A percentile compares a stretch with the other conserved stretches of the same genome.
phyloP scores from a whole-genome alignment of 192 early-diverging fungal species.

The Podila horticola region DNA sequence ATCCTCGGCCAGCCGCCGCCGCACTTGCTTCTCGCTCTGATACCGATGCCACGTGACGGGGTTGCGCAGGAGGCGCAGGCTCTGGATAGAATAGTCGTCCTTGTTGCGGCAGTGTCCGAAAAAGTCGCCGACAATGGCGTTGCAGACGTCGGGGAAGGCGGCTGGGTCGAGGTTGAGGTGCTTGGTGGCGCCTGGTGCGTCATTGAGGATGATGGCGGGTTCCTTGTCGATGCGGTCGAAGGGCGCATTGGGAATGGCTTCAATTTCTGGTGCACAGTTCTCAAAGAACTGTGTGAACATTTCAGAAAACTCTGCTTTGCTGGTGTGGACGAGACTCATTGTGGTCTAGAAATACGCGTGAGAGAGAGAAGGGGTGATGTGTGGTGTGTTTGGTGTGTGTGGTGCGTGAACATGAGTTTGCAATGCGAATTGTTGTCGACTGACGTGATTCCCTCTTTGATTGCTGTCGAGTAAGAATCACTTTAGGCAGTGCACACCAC shows the following conservation, averaged over 20 bases:
- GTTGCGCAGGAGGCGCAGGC: slow-evolving; percentile 29
- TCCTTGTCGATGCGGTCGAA: not conserved
- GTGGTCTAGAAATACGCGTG: not conserved
- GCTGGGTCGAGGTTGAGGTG: slow-evolving; percentile 24
- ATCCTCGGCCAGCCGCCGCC: slow-evolving; percentile 11
- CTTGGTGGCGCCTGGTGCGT: not conserved
- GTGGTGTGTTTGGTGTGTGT: too few species aligned
- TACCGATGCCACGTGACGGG: slow-evolving; percentile 32
- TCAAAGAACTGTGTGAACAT: slow-evolving; percentile 23
- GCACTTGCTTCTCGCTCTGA: slow-evolving; percentile 28
- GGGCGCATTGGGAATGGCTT: not conserved
- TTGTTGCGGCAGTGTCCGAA: slow-evolving; percentile 11
- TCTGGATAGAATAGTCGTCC: slow-evolving; percentile 20
- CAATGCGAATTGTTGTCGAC: too few species aligned
- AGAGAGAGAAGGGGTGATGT: not conserved
- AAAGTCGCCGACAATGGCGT: slow-evolving; percentile 7
- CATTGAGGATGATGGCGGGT: not conserved
- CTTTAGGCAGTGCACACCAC: too few species aligned
- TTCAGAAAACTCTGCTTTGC: slow-evolving; percentile 17
- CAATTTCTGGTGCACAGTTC: slow-evolving; percentile 10
- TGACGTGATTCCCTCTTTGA: too few species aligned
- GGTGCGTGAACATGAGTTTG: too few species aligned
- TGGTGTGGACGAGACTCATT: slow-evolving; percentile 22
- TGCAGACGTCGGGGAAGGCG: not conserved
- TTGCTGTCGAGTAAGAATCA: too few species aligned